Percentiles rank a stretch among this genome's conserved stretches.
phyloP scores from a whole-genome alignment of 2,329 filamentous ascomycete species.

The Pestalotiopsis sp. region DNA sequence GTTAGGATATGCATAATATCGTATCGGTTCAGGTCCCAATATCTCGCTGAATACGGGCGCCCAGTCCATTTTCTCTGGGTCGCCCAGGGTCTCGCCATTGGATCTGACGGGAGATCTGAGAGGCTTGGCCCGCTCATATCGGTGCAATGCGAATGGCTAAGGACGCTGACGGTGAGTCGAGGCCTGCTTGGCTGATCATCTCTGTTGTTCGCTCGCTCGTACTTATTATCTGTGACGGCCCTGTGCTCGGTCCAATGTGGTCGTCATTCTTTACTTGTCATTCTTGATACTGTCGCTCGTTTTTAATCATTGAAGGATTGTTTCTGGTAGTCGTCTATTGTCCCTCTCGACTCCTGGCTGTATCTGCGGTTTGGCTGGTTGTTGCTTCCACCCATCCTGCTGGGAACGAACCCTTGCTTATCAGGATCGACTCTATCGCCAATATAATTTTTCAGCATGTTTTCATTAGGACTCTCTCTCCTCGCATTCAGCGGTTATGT shows the following conservation, averaged over 20 bases:
- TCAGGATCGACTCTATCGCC: neutral
- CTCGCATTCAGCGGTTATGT: neutral
- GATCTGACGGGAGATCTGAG: neutral
- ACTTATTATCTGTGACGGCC: neutral
- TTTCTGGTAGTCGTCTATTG: neutral
- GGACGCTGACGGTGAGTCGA: neutral
- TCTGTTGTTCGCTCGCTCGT: neutral
- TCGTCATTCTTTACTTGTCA: neutral
- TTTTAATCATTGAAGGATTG: neutral
- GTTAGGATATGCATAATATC: neutral
- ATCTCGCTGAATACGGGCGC: neutral
- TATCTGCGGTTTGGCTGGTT: neutral
- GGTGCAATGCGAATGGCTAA: neutral
- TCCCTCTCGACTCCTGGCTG: neutral
- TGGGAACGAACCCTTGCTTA: neutral
- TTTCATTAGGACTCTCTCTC: neutral
- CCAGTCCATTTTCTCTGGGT: neutral
- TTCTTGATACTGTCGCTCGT: neutral
- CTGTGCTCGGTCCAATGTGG: neutral
- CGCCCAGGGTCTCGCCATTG: neutral
- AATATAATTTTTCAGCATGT: neutral
- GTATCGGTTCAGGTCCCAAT: neutral
- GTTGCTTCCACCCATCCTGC: neutral
- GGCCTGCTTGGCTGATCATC: neutral
- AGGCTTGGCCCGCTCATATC: neutral